These are phyloP conservation scores for Xylaria sp. DNA, from an alignment of 495 filamentous ascomycete species.

Conservation along the genomic window DNA sequence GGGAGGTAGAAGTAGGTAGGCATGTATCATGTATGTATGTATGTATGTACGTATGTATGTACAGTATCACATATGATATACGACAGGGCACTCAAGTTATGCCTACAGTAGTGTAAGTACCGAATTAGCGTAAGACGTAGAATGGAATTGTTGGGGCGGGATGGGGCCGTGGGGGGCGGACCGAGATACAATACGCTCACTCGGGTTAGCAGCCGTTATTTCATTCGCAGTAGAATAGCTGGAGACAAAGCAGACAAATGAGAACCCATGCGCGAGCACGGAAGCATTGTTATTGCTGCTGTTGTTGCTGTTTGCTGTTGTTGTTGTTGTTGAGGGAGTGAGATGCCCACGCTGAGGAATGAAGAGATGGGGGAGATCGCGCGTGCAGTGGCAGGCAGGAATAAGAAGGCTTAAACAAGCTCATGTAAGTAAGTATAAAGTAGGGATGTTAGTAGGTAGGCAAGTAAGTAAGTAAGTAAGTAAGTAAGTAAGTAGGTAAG, in stretches of 20 bases:
- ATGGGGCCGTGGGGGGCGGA: slow-evolving; percentile 12
- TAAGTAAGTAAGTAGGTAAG: too few species aligned
- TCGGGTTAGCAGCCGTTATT: background rate
- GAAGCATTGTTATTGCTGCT: too few species aligned
- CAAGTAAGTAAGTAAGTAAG: background rate
- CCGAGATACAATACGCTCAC: background rate
- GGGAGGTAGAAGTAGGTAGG: too few species aligned
- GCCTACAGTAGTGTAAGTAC: background rate
- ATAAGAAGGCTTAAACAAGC: background rate
- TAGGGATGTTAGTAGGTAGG: too few species aligned
- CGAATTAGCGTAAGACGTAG: background rate
- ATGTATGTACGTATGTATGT: background rate
- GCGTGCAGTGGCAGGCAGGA: slow-evolving; percentile 7
- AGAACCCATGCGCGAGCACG: background rate
- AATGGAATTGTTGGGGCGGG: slow-evolving; percentile 17
- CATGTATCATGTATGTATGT: too few species aligned
- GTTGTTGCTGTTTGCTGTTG: too few species aligned
- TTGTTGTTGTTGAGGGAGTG: slow-evolving; percentile 21
- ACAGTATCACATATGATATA: background rate
- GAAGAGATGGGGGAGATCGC: slow-evolving; percentile 10
- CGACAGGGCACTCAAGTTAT: background rate
- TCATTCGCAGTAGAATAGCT: background rate
- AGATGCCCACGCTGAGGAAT: slow-evolving; percentile 11
- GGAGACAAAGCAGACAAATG: background rate
- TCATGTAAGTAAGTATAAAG: background rate